Percentiles rank a stretch among this genome's conserved stretches.
Evolutionary conservation across 1,284 basidiomycete species (phyloP).

Genomic region (Cerioporus squamosus): DNA sequence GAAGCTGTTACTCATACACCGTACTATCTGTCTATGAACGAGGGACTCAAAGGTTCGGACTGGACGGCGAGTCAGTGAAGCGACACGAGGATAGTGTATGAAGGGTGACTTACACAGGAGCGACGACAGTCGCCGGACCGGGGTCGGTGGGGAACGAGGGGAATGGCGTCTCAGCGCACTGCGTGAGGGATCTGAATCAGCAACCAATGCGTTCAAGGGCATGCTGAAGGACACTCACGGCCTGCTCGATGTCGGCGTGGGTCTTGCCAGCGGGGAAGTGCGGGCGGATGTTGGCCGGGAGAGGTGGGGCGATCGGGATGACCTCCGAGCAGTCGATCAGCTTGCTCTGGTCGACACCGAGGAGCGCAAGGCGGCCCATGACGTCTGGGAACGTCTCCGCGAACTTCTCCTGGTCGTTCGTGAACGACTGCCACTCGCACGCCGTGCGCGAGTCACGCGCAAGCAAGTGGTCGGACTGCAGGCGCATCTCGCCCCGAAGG

Average conservation of each 20-base stretch:
- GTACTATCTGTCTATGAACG: no score
- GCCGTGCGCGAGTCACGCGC: constrained; percentile 28
- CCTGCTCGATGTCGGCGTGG: constrained; percentile 21
- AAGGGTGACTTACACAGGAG: background rate
- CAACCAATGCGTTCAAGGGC: background rate
- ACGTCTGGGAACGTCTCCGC: constrained; percentile 25
- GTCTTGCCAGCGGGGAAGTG: constrained; percentile 14
- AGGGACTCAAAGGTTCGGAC: background rate
- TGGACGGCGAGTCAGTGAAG: background rate
- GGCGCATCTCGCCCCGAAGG: constrained; percentile 27
- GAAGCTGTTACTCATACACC: no score
- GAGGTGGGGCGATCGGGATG: constrained; percentile 10
- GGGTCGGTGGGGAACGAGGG: constrained; percentile 1
- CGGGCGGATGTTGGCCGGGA: background rate
- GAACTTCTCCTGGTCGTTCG: constrained; percentile 30
- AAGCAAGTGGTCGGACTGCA: constrained; percentile 14
- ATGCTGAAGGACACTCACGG: background rate
- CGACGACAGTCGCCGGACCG: background rate
- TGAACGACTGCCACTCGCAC: constrained; percentile 28
- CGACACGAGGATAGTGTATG: background rate
- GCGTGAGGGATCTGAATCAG: background rate
- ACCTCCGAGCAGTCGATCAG: constrained; percentile 23
- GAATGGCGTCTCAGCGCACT: constrained; percentile 3
- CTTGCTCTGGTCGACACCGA: background rate
- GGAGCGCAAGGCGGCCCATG: background rate